phyloP scores from a whole-genome alignment of 176 grass and related monocot genomes.

The Cenchrus americanus region DNA sequence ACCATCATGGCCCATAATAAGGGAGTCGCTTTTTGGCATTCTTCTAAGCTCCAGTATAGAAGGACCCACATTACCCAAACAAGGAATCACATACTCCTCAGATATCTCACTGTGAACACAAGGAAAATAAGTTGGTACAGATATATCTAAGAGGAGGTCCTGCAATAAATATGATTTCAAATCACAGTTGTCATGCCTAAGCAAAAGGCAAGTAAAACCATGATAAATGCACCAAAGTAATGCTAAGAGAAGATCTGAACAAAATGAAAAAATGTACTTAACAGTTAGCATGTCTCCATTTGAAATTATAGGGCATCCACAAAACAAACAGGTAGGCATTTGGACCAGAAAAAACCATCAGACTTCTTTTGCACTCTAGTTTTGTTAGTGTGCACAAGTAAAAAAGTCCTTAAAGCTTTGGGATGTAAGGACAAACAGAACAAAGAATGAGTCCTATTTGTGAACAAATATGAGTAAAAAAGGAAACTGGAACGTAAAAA shows the following conservation, averaged over 20 bases:
- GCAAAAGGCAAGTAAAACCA: constrained; percentile 21
- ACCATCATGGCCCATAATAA: constrained; percentile 86
- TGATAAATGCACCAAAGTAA: constrained; percentile 7
- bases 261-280: constrained; percentile 26
- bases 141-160: constrained; percentile 25
- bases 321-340: constrained; percentile 16
- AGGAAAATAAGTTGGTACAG: not conserved
- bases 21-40: constrained; percentile 55
- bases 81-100: constrained; percentile 75
- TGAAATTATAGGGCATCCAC: constrained; percentile 19
- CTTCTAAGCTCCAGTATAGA: constrained; percentile 75
- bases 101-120: constrained; percentile 59
- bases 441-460: not conserved
- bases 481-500: not conserved
- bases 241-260: not conserved
- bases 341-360: not conserved
- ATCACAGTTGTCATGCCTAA: constrained; percentile 20
- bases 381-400: not conserved
- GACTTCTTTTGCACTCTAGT: not conserved
- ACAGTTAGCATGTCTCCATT: constrained; percentile 1
- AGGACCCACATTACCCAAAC: constrained; percentile 49
- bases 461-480: not conserved
- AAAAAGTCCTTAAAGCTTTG: not conserved
- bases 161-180: constrained; percentile 10
- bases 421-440: not conserved